A percentile compares a stretch with the other conserved stretches of the same genome.
Conservation (phyloP, 129 eudicot genomes). For the Flaveria brownii region DNA sequence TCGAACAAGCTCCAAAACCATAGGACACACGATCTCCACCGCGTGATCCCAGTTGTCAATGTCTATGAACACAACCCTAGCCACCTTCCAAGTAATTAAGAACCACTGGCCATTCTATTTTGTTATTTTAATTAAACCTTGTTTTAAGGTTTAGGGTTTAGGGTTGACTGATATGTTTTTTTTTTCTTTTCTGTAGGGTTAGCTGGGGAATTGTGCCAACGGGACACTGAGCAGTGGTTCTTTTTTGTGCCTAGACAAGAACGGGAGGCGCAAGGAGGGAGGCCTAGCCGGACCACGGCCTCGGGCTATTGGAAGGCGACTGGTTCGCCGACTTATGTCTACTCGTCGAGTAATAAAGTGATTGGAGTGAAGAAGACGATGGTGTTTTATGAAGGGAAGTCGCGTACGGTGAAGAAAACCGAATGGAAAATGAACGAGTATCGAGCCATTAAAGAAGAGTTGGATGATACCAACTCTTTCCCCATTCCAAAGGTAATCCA, state of each 20-base stretch:
- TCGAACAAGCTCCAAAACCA: slow-evolving; percentile 45
- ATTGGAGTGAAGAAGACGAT: slow-evolving; percentile 77
- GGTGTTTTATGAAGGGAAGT: slow-evolving; percentile 81
- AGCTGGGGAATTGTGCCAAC: slow-evolving; percentile 57
- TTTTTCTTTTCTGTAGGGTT: slow-evolving; percentile 33
- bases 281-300: slow-evolving; percentile 67
- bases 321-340: slow-evolving; percentile 72
- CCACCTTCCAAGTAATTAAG: slow-evolving; percentile 55
- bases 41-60: slow-evolving; percentile 61
- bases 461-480: slow-evolving; percentile 2
- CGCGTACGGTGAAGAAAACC: slow-evolving; percentile 64
- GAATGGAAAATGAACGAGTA: slow-evolving; percentile 91
- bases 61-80: slow-evolving; percentile 59
- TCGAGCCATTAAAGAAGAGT: slow-evolving; percentile 52
- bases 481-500: slow-evolving; percentile 49
- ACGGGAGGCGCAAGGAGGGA: slow-evolving; percentile 79
- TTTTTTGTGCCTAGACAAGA: slow-evolving; percentile 74
- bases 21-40: slow-evolving; percentile 26
- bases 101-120: neutral
- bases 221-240: slow-evolving; percentile 84
- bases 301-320: slow-evolving; percentile 92
- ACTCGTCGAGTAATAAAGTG: slow-evolving; percentile 52
- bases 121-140: no score
- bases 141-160: neutral
- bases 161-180: neutral